Evolutionary conservation across 306 rosid genomes (phyloP), one percentile per base, ranked within the genome.

Genomic region (Biancaea sappan): DNA sequence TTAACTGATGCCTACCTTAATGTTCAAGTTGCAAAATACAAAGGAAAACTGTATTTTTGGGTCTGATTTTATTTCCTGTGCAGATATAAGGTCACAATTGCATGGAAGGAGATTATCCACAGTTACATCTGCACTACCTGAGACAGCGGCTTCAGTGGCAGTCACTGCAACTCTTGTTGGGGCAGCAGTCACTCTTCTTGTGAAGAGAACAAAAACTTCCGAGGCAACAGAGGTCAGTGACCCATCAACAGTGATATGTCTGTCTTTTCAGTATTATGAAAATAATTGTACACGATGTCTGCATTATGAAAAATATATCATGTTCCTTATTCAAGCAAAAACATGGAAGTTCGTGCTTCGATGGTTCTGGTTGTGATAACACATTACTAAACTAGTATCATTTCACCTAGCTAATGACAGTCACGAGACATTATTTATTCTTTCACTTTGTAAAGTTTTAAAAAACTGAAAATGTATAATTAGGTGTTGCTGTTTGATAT

Each of bases 91-190:
- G 77, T 74, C 82, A 31, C 86, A 77, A 60, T 79, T 81, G 69
- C 91, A 79, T 63, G 82, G 89, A 78, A 91, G 90, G 77, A 86
- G 85, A 77, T 28, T 53, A 79, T 67, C 82, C 57, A 53, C 76
- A 2, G 73, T 71, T 62, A 69, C 88, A 21, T 79, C 69, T 63
- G 88, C 97, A 38, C 77, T 94, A 64, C 96, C 92, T 2, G 97
- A 91, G 81, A 88, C 98, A 37, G 98, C 90, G 0, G 96, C 96
- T 73, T 90, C 97, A 15, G 81, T 90, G 74, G 98, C 89, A 8
- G 84, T 91, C 18, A 92, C 92, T 37, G 94, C 92, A 43, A 88
- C 93, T 73, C 67, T 91, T 2, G 90, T 91, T 34, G 96, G 97
- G 25, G 90, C 92, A 52, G 98, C 98, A 41, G 92, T 96, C 69